A percentile compares a stretch with the other conserved stretches of the same genome.
These are phyloP conservation scores for Ogataea populi-albae DNA, from an alignment of 805 yeast species.

Conservation along the genomic window DNA sequence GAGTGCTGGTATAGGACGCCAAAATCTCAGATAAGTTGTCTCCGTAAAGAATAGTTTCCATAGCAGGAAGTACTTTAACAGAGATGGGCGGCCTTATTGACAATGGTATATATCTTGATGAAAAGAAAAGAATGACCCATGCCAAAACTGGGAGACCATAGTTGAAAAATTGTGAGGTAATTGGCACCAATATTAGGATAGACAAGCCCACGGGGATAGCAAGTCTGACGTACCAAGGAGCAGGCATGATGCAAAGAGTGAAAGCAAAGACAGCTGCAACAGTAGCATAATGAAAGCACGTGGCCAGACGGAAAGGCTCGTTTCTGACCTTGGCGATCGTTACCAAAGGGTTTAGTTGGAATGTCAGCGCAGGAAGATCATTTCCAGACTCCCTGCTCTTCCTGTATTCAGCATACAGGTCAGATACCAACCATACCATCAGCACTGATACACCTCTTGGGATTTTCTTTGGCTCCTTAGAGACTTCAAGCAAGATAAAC, in stretches of 20 bases:
- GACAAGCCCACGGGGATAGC: conserved; percentile 10
- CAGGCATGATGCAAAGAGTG: conserved; percentile 24
- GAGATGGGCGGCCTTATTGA: conserved; percentile 78
- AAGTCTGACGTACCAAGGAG: conserved; percentile 17
- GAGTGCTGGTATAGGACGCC: conserved; percentile 65
- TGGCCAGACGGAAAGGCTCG: conserved; percentile 5
- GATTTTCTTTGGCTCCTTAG: no score
- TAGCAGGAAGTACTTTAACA: conserved; percentile 87
- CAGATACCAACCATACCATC: conserved; percentile 9
- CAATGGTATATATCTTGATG: conserved; percentile 71
- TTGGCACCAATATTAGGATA: conserved; percentile 54
- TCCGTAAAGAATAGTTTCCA: conserved; percentile 91
- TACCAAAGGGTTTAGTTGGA: conserved; percentile 12
- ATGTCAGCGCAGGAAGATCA: conserved; percentile 13
- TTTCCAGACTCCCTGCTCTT: conserved; percentile 12
- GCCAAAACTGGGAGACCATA: conserved; percentile 80
- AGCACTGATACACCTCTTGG: no score
- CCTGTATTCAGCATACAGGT: conserved; percentile 14
- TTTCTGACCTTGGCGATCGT: conserved; percentile 8
- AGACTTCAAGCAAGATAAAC: no score
- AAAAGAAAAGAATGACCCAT: conserved; percentile 84
- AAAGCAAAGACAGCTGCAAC: conserved; percentile 21
- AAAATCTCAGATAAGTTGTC: conserved; percentile 84
- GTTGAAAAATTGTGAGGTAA: conserved; percentile 80
- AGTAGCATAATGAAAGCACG: conserved; percentile 18